phyloP scores from a whole-genome alignment of 768 basidiomycete species.

The Psilocybe cyanescens region DNA sequence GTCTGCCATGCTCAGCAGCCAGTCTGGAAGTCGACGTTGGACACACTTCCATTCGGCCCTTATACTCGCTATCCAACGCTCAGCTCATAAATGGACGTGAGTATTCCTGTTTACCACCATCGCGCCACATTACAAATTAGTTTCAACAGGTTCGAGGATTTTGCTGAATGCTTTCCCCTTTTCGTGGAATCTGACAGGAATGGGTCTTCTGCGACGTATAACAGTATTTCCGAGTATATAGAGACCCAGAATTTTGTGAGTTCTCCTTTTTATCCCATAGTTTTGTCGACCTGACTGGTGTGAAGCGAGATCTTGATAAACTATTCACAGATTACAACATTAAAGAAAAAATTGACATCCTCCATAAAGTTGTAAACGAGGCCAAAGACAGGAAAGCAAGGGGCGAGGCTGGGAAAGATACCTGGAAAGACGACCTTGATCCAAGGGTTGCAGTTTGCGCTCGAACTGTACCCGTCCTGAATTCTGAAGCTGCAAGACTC shows the following conservation, averaged over 20 bases:
- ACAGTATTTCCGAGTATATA: conserved; percentile 72
- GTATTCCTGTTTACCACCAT: conserved; percentile 22
- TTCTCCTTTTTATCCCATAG: conserved; percentile 16
- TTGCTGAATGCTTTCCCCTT: conserved; percentile 66
- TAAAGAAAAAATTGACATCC: conserved; percentile 68
- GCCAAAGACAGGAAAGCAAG: conserved; percentile 61
- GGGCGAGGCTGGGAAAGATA: conserved; percentile 51
- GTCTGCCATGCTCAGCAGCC: conserved; percentile 41
- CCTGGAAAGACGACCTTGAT: conserved; percentile 68
- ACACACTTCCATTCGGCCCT: conserved; percentile 59
- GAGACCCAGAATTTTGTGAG: conserved; percentile 61
- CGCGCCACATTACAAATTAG: neutral
- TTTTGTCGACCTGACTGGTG: neutral
- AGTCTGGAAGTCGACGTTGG: conserved; percentile 57
- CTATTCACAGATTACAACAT: conserved; percentile 72
- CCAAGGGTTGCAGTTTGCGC: conserved; percentile 68
- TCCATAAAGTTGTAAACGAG: conserved; percentile 72
- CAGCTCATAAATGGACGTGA: conserved; percentile 64
- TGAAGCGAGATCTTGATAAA: conserved; percentile 66
- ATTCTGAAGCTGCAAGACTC: conserved; percentile 42
- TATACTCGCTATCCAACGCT: conserved; percentile 56
- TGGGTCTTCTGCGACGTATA: conserved; percentile 61
- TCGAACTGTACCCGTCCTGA: conserved; percentile 62
- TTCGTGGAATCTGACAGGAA: conserved; percentile 71
- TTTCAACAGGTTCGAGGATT: conserved; percentile 52